Evolutionary conservation across 768 basidiomycete genomes (phyloP).

Genomic region (Rhizopogon vulgaris): DNA sequence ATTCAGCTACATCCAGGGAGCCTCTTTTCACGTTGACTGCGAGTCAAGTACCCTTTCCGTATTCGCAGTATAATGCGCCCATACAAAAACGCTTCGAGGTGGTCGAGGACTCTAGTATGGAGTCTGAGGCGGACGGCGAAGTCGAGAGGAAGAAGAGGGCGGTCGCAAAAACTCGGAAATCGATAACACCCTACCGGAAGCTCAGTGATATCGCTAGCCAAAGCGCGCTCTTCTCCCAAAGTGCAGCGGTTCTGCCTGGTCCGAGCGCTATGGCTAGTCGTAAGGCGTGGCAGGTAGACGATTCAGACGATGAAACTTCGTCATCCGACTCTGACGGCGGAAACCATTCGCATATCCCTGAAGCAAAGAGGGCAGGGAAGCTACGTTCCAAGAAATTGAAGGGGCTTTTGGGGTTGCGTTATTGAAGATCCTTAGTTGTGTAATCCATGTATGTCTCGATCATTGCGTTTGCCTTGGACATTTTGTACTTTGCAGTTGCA

Average conservation of each 20-base stretch:
- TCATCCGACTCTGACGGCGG: constrained; percentile 34
- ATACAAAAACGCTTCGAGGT: constrained; percentile 8
- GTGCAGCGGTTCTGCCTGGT: constrained; percentile 22
- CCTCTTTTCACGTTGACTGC: constrained; percentile 46
- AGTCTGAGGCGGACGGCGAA: constrained; percentile 33
- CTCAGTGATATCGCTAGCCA: constrained; percentile 44
- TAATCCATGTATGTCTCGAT: not conserved
- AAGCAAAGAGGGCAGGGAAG: constrained; percentile 46
- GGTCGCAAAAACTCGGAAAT: constrained; percentile 7
- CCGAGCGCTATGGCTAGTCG: constrained; percentile 22
- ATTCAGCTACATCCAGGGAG: constrained; percentile 6
- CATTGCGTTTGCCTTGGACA: not conserved
- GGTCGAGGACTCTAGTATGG: constrained; percentile 17
- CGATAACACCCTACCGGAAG: constrained; percentile 31
- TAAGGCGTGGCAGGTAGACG: not conserved
- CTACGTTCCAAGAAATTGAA: constrained; percentile 22
- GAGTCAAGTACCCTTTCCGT: constrained; percentile 50
- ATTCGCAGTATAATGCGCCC: constrained; percentile 37
- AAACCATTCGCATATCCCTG: constrained; percentile 50
- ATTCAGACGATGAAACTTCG: constrained; percentile 30
- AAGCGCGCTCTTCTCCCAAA: constrained; percentile 30
- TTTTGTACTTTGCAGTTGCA: too few relatives aligned
- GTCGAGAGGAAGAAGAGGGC: constrained; percentile 15
- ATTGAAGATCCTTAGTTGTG: not conserved
- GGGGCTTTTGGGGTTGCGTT: constrained; percentile 1